A percentile compares a stretch with the other conserved stretches of the same genome.
Evolutionary conservation across 331 rosid genomes (phyloP).

Genomic region (Acacia concinna): DNA sequence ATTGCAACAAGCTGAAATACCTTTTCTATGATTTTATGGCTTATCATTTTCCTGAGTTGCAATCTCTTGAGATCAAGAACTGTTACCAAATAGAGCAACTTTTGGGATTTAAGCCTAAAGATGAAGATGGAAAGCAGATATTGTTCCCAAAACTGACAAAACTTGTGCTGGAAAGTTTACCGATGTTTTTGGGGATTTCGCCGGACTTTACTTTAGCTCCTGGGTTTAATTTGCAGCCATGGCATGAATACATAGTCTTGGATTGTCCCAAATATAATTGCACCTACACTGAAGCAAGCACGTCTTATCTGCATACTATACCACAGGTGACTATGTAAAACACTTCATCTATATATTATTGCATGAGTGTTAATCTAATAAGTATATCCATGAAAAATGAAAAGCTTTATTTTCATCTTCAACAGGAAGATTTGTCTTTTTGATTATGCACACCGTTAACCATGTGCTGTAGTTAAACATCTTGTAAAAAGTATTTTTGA

Average conservation of each 20-base stretch:
- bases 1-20: background rate
- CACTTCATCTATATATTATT: background rate
- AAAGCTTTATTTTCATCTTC: too few species aligned
- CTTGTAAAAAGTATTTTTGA: background rate
- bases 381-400: too few species aligned
- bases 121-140: background rate
- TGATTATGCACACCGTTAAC: too few species aligned
- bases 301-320: background rate
- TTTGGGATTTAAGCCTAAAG: background rate
- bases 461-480: background rate
- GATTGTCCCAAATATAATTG: background rate
- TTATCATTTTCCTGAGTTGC: background rate
- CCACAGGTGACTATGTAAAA: background rate
- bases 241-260: background rate
- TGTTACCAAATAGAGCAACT: background rate
- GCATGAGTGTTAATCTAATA: too few species aligned
- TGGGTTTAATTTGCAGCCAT: background rate
- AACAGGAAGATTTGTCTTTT: too few species aligned
- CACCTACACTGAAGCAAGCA: background rate
- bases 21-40: conserved; percentile 6
- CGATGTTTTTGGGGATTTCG: conserved; percentile 24
- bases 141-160: conserved; percentile 25
- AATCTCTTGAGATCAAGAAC: background rate
- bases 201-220: background rate
- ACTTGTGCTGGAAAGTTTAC: conserved; percentile 7